Evolutionary conservation across 176 grass and related monocot genomes (phyloP).

Genomic region (Phyllostachys edulis): DNA sequence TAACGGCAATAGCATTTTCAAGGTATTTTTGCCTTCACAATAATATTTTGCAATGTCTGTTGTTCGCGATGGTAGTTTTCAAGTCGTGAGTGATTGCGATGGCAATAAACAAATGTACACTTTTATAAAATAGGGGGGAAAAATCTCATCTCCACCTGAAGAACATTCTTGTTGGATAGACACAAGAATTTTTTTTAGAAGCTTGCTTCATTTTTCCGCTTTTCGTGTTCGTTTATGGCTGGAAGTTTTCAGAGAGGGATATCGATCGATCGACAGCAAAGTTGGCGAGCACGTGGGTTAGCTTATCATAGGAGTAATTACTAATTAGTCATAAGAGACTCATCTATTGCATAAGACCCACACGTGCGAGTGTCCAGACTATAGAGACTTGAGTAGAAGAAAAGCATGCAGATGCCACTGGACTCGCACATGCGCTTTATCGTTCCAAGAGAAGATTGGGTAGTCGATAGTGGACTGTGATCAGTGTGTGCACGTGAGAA

Average conservation of each 20-base stretch:
- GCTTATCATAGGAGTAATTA: background rate
- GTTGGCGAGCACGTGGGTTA: conserved; percentile 25
- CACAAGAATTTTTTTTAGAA: background rate
- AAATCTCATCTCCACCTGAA: background rate
- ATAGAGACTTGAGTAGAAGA: conserved; percentile 27
- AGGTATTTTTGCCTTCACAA: too few relatives aligned
- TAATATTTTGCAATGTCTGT: too few relatives aligned
- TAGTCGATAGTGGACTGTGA: conserved; percentile 34
- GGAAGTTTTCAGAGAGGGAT: background rate
- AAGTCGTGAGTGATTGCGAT: too few relatives aligned
- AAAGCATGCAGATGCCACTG: conserved; percentile 49
- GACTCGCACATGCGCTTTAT: conserved; percentile 45
- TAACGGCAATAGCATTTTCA: too few relatives aligned
- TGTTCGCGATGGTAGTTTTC: too few relatives aligned
- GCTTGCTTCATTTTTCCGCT: background rate
- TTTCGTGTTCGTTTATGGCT: background rate
- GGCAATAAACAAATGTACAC: too few relatives aligned
- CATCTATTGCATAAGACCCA: conserved; percentile 15
- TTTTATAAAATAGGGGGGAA: background rate
- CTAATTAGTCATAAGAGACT: background rate
- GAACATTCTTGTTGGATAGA: conserved; percentile 18
- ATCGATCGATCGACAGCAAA: background rate
- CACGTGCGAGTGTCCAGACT: conserved; percentile 49
- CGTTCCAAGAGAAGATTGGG: conserved; percentile 53
- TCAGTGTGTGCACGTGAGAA: conserved; percentile 43